Percentiles rank a stretch among this genome's conserved stretches.
Conservation (phyloP, 768 basidiomycete genomes). For the Macrolepiota fuliginosa region DNA sequence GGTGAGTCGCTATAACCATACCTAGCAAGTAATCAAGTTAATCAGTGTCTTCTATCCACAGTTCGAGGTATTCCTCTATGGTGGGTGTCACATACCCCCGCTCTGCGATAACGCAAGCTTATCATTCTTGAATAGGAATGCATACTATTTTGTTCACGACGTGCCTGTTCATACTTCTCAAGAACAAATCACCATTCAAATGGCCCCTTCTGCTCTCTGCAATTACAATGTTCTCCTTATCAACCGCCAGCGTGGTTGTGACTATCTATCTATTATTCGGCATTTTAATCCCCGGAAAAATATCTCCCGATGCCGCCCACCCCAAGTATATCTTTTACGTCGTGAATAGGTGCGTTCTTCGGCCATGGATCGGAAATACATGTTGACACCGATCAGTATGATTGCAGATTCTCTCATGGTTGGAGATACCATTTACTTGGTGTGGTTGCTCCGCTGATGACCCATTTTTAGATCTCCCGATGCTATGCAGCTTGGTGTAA, state of each 20-base stretch:
- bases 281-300: conserved; percentile 16
- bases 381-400: background rate
- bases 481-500: conserved; percentile 37
- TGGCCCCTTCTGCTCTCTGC: conserved; percentile 10
- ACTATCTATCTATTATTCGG: conserved; percentile 24
- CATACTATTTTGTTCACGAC: conserved; percentile 35
- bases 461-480: conserved; percentile 24
- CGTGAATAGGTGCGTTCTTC: conserved; percentile 32
- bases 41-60: background rate
- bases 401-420: conserved; percentile 17
- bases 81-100: background rate
- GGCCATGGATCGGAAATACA: background rate
- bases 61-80: conserved; percentile 4
- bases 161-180: conserved; percentile 29
- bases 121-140: conserved; percentile 23
- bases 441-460: background rate
- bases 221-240: background rate
- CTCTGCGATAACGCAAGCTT: background rate
- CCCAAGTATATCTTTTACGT: conserved; percentile 35
- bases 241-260: background rate
- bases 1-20: background rate
- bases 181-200: conserved; percentile 26
- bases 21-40: background rate
- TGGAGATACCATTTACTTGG: background rate
- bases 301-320: conserved; percentile 19